Evolutionary conservation across 2,329 filamentous ascomycete species (phyloP), one percentile per base, ranked within the genome.

Genomic region (Phyllosticta ampelicida): DNA sequence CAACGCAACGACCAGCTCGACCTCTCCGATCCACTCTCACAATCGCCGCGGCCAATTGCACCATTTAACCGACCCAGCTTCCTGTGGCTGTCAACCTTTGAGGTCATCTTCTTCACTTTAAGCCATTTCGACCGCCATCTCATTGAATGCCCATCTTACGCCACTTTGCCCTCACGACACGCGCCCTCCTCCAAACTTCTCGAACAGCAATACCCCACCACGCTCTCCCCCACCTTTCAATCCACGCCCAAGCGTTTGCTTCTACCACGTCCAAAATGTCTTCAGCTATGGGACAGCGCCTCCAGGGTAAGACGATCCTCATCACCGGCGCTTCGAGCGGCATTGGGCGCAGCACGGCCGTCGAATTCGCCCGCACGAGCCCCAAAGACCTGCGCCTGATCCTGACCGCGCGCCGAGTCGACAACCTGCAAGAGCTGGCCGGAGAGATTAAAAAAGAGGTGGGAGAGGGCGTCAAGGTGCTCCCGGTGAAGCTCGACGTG

Each of bases 271-370:
- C 51, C 66, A 80, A 73, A 59, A 86, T 86, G 83, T 74, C 80
- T 21, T 82, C 89, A 48, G 84, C 86, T 68, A 84, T 87, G 75
- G 80, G 80, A 62, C 87, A 90, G 73, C 90, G 92, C 76, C 88
- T 99, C 61, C 81, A 87, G 67, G 90, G 90, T 81, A 97, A 97
- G 78, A 97, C 90, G 4, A 79, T 97, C 60, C 74, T 97, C 59
- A 82, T 99, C 62, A 97, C 94, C 5, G 94, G 94, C 59, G 94
- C 94, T 29, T 94, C 87, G 3, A 95, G 90, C 19, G 94, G 94
- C 62, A 97, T 99, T 73, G 94, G 94, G 21, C 83, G 81, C 58
- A 83, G 81, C 65, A 86, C 82, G 18, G 94, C 92, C n/a, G 77
- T 94, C 63, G 94, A 97, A 73, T 99, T 97, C 69, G 94, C 94